phyloP scores from a whole-genome alignment of 2,329 filamentous ascomycete genomes.

The Pseudogymnoascus sp. region DNA sequence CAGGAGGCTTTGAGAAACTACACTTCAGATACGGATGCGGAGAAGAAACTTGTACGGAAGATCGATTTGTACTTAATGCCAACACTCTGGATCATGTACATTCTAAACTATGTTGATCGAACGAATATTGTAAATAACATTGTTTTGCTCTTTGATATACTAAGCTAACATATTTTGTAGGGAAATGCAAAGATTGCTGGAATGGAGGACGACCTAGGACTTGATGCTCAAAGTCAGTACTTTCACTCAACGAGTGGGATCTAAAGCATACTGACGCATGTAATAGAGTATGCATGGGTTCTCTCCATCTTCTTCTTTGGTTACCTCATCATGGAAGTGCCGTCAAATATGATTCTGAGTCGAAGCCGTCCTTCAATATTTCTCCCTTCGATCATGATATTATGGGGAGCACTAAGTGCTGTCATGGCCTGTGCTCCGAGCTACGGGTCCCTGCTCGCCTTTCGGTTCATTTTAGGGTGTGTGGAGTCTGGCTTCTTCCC shows the following conservation, averaged over 20 bases:
- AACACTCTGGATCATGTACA: slow-evolving; percentile 45
- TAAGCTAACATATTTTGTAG: slow-evolving; percentile 6
- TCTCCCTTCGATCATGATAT: slow-evolving; percentile 35
- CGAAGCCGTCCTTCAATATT: slow-evolving; percentile 38
- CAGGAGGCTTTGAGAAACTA: slow-evolving; percentile 25
- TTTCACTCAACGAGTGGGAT: background rate
- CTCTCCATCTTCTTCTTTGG: slow-evolving; percentile 39
- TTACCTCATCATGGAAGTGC: slow-evolving; percentile 42
- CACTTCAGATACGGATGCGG: slow-evolving; percentile 22
- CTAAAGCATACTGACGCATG: slow-evolving; percentile 2
- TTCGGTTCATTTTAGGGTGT: slow-evolving; percentile 43
- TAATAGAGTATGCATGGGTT: slow-evolving; percentile 17
- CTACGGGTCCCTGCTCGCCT: slow-evolving; percentile 40
- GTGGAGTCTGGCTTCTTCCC: slow-evolving; percentile 46
- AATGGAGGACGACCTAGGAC: slow-evolving; percentile 42
- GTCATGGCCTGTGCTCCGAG: slow-evolving; percentile 42
- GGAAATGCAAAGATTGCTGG: slow-evolving; percentile 48
- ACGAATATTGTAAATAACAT: slow-evolving; percentile 35
- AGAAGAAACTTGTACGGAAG: slow-evolving; percentile 37
- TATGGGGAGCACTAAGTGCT: slow-evolving; percentile 43
- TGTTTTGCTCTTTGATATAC: background rate
- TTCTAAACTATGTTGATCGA: slow-evolving; percentile 47
- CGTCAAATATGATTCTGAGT: slow-evolving; percentile 41
- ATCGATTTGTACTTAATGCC: slow-evolving; percentile 47
- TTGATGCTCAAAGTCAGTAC: slow-evolving; percentile 13